A percentile compares a stretch with the other conserved stretches of the same genome.
phyloP scores from a whole-genome alignment of 2,329 filamentous ascomycete genomes.

The Fusarium decemcellulare region DNA sequence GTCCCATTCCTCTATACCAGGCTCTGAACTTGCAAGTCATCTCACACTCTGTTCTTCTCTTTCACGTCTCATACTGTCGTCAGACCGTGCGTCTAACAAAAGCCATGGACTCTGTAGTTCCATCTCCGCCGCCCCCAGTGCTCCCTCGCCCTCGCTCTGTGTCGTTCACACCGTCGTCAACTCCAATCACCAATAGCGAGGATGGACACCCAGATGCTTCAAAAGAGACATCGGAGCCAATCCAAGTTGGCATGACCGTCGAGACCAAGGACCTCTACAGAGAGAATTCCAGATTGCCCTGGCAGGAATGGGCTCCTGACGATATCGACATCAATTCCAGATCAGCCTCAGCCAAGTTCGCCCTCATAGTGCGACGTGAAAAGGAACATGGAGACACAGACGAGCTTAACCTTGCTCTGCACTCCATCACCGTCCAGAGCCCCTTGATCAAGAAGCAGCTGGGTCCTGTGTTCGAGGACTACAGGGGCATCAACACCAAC shows the following conservation, averaged over 20 bases:
- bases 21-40: no score
- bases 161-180: no score
- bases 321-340: background rate
- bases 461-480: background rate
- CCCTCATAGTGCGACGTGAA: slow-evolving; percentile 15
- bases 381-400: slow-evolving; percentile 4
- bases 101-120: no score
- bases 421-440: slow-evolving; percentile 19
- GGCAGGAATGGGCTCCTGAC: slow-evolving; percentile 11
- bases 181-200: no score
- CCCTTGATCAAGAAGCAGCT: slow-evolving; percentile 14
- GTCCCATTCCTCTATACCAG: no score
- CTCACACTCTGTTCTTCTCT: no score
- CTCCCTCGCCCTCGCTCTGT: no score
- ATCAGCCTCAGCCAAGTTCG: slow-evolving; percentile 9
- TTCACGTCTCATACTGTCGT: no score
- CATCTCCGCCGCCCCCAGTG: no score
- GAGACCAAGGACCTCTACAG: slow-evolving; percentile 11
- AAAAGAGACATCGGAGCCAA: background rate
- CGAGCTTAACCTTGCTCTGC: background rate
- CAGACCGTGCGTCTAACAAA: no score
- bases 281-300: background rate
- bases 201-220: no score
- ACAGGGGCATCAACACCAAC: slow-evolving; percentile 20
- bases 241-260: slow-evolving; percentile 5